Evolutionary conservation across 805 yeast genomes (phyloP), one percentile per base, ranked within the genome.

Genomic region (Kodamaea lidongshanica): DNA sequence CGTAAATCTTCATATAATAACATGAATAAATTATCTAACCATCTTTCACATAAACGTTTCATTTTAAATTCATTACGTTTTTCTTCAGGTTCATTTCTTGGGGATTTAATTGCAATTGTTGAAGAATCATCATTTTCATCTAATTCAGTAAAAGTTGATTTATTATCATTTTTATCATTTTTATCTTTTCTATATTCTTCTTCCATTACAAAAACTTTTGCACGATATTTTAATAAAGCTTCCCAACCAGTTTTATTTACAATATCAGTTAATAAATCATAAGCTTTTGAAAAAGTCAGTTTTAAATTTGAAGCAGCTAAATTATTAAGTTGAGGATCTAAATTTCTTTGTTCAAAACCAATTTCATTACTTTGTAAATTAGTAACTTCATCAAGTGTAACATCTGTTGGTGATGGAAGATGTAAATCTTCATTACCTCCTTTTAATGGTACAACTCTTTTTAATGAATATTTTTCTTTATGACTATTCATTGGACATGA

Each of bases 401-500:
- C 89, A 55, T 82, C 92, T 18, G 69, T 61, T 3, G 94, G 92
- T 23, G 79, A 61, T 0, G 94, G 94, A 23, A 83, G 61, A 54
- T 83, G 94, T 42, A 83, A 55, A 34, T 68, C 71, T 3, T 72
- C 74, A 12, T 63, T 49, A 11, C 65, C 65, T 10, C 57, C 55
- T 15, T 57, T 54, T 12, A 77, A 69, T 16, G 74, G 70, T 7
- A 72, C 72, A 4, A 78, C 67, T 45, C 92, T 62, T 48, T 70
- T 74, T 43, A 80, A 64, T 13, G 67, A 62, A 49, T 65, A 81
- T 39, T 72, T 72, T 43, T 82, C 92, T 47, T 75, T 78, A 45
- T 77, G 74, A 7, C 81, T 72, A 32, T 77, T 77, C 86, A 83
- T 80, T 14, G 94, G 94, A 46, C 88, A 80, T 10, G 89, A 77